These are phyloP conservation scores for Phoma sp. DNA, from an alignment of 2,329 filamentous ascomycete genomes.

Conservation along the genomic window DNA sequence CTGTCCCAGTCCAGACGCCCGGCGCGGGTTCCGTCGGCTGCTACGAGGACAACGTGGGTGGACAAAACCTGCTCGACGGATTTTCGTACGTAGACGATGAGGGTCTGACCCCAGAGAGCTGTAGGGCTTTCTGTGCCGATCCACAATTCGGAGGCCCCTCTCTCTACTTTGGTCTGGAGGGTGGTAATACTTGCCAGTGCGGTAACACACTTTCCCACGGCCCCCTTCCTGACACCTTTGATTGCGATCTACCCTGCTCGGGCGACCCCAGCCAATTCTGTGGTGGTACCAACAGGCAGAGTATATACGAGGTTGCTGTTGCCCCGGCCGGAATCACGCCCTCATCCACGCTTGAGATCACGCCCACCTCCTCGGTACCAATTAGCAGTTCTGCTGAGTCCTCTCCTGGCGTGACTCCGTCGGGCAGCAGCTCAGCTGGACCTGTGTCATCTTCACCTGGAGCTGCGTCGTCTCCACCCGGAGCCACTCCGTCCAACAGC, in stretches of 20 bases:
- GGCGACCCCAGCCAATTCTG: constrained; percentile 1
- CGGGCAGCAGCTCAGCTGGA: too few relatives aligned
- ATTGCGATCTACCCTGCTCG: too few relatives aligned
- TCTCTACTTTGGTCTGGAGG: constrained; percentile 15
- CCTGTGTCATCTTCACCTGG: too few relatives aligned
- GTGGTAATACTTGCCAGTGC: constrained; percentile 13
- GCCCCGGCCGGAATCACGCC: background rate
- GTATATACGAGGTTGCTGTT: background rate
- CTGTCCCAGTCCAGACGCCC: too few relatives aligned
- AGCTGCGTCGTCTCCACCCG: too few relatives aligned
- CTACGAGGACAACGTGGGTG: too few relatives aligned
- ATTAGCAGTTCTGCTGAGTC: too few relatives aligned
- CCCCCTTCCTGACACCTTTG: too few relatives aligned
- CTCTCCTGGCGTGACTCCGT: too few relatives aligned
- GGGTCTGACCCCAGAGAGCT: background rate
- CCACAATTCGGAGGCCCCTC: background rate
- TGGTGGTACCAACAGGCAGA: background rate
- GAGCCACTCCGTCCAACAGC: too few relatives aligned
- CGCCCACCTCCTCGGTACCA: background rate
- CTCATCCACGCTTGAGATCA: background rate
- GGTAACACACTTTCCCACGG: constrained; percentile 8
- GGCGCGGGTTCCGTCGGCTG: too few relatives aligned
- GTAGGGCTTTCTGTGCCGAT: constrained; percentile 10
- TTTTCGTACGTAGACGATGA: background rate
- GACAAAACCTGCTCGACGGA: background rate